A percentile compares a stretch with the other conserved stretches of the same genome.
phyloP scores from a whole-genome alignment of 371 early-diverging fungal species.

The Apophysomyces sp. region DNA sequence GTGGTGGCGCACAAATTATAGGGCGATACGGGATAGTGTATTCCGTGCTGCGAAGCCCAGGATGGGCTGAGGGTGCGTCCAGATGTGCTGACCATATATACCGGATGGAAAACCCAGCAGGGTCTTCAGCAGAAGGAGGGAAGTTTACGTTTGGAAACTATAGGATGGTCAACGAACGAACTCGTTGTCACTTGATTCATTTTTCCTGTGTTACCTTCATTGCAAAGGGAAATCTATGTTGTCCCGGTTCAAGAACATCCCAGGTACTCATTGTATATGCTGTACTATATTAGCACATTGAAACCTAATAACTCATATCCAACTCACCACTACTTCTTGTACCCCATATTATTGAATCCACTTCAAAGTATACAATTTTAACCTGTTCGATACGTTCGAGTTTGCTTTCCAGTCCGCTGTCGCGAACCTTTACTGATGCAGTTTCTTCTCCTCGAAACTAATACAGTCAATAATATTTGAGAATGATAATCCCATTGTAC shows the following conservation, averaged over 20 bases:
- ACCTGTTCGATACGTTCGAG: slow-evolving; percentile 26
- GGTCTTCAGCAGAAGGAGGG: slow-evolving; percentile 33
- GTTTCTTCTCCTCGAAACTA: slow-evolving; percentile 49
- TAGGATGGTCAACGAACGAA: not conserved
- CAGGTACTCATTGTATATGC: slow-evolving; percentile 15
- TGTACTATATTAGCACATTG: not conserved
- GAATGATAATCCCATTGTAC: slow-evolving; percentile 7
- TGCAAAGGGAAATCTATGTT: slow-evolving; percentile 41
- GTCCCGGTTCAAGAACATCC: slow-evolving; percentile 33
- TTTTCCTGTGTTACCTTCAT: slow-evolving; percentile 35
- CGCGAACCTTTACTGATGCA: slow-evolving; percentile 27
- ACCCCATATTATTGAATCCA: slow-evolving; percentile 37
- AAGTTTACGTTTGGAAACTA: slow-evolving; percentile 41
- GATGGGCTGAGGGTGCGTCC: slow-evolving; percentile 35
- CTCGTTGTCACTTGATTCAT: not conserved
- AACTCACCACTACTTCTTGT: slow-evolving; percentile 26
- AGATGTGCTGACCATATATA: slow-evolving; percentile 52
- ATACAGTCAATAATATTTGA: not conserved
- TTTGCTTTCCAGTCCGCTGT: slow-evolving; percentile 14
- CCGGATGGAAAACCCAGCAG: slow-evolving; percentile 26
- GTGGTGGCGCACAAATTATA: slow-evolving; percentile 22
- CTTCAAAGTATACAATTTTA: slow-evolving; percentile 41
- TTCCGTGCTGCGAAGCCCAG: slow-evolving; percentile 26
- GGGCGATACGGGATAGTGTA: slow-evolving; percentile 22
- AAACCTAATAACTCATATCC: not conserved